Base-by-base conservation (phyloP, 345 rosid genomes). In the Hirschfeldia incana region DNA sequence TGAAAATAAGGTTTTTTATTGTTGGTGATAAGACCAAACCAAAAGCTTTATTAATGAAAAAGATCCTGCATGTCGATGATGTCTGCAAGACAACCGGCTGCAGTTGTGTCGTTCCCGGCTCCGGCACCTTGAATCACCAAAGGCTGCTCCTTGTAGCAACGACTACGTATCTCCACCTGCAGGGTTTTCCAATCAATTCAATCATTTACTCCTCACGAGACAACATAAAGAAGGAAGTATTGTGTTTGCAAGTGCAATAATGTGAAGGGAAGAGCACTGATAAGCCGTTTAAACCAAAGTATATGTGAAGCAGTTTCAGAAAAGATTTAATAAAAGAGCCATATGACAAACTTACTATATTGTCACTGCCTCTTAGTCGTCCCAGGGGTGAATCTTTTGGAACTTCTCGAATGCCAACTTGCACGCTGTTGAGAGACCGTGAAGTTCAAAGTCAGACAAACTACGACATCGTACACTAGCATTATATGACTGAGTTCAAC, bases 61-160 rank as follows among this genome's bases (percentile, higher is more conserved):
- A 90, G 83, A 84, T 94, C 97, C 84, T 92, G 97, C 77, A 94
- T 61, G 75, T 92, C 98, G 71, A 94, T 85, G 65, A 92, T 88
- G 87, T 92, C 97, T 3, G 97, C 92, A 36, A 94, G 97, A 68
- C 91, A 92, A 42, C 97, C 98, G 7, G 98, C 95, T 4, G 97
- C 98, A 27, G 98, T 94, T 0, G 95, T 92, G 67, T 92, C 97
- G 44, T 94, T 94, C 12, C 98, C 98, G 3, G 98, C 97, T 82
- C 97, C 98, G 1, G 97, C 97, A 33, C 97, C 98, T 89, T 94
- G 98, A 83, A 92, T 91, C 75, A 92, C 98, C 78, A 92, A 72
- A 2, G 97, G 97, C 75, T 89, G 91, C 82, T 86, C 85, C 21
- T 79, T 82, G 78, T 92, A 92, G 85, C 98, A 92, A 7, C 97